Base-by-base conservation (phyloP, 2,329 filamentous ascomycete genomes). In the Penicillium italicum region DNA sequence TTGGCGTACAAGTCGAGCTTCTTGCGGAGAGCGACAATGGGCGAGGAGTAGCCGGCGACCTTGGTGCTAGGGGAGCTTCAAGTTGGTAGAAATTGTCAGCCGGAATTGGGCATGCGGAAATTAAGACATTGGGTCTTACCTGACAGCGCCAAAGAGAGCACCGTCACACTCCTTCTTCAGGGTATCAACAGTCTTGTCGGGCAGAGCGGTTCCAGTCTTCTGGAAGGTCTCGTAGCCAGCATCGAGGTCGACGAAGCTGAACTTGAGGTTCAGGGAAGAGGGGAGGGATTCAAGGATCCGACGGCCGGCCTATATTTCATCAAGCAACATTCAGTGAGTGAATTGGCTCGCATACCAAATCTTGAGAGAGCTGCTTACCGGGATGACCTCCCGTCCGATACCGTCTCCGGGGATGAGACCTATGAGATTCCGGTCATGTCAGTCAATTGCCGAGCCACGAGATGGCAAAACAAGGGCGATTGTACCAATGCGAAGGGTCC, bases 301-400 rank as follows among this genome's bases (percentile, higher is more conserved):
- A 68, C 91, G 90, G 49, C 93, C 94, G 52, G 94, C 84, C 78
- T 80, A 42, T 57, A 51, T 46, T 41, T 16, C 28, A 50, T 40
- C 51, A 58, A 56, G 52, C 49, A 49, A 46, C 43, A 54, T 34
- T 54, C 28, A 18, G 42, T 66, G 51, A 62, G 53, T 41, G 28
- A 50, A 57, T 50, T 55, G 49, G 26, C 33, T 44, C 22, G 20
- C 47, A 43, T 36, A 38, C 54, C 42, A 45, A 33, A 41, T 48
- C 40, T 48, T 48, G 31, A 41, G 31, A 55, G 47, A 56, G 56
- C 50, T 54, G 60, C 71, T 56, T 71, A 80, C 89, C 63, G 94
- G 94, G 76, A 99, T 97, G 74, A 99, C 94, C 79, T 99, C 94
- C 73, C 90, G 90, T 77, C 94, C 94, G 78, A 99, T 99, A 77